Conservation (phyloP, 1,284 basidiomycete genomes). For the Cutaneotrichosporon dermatis region DNA sequence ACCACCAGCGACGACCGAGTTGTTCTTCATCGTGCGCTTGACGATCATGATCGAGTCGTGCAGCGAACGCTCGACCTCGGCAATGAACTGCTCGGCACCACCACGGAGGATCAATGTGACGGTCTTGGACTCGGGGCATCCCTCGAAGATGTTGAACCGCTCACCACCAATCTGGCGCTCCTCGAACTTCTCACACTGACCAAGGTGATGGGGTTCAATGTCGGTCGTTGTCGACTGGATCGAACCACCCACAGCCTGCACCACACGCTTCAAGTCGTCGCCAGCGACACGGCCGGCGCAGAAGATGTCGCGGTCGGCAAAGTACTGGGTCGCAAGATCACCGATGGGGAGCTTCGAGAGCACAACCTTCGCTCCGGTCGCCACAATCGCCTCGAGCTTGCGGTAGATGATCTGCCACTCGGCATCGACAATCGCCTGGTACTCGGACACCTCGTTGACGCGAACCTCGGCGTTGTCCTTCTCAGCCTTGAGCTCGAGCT, state of each 20-base stretch:
- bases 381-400: slow-evolving; percentile 93
- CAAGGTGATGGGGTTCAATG: slow-evolving; percentile 83
- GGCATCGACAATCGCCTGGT: slow-evolving; percentile 98
- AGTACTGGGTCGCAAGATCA: slow-evolving; percentile 98
- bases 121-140: slow-evolving; percentile 92
- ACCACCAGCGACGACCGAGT: slow-evolving; percentile 93
- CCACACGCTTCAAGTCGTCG: slow-evolving; percentile 87
- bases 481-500: slow-evolving; percentile 98
- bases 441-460: slow-evolving; percentile 92
- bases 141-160: slow-evolving; percentile 93
- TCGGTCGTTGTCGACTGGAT: slow-evolving; percentile 95
- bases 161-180: slow-evolving; percentile 97
- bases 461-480: slow-evolving; percentile 99
- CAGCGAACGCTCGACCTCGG: slow-evolving; percentile 93
- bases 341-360: slow-evolving; percentile 98
- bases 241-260: slow-evolving; percentile 91
- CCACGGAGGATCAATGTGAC: slow-evolving; percentile 94
- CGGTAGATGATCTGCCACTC: slow-evolving; percentile 99
- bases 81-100: slow-evolving; percentile 98
- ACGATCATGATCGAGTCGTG: slow-evolving; percentile 99
- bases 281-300: slow-evolving; percentile 93
- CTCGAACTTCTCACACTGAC: slow-evolving; percentile 85
- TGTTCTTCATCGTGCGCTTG: slow-evolving; percentile 92
- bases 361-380: slow-evolving; percentile 95
- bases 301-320: slow-evolving; percentile 98